Evolutionary conservation across 495 filamentous ascomycete genomes (phyloP), one percentile per base, ranked within the genome.

Genomic region (Penicillium pulvis): DNA sequence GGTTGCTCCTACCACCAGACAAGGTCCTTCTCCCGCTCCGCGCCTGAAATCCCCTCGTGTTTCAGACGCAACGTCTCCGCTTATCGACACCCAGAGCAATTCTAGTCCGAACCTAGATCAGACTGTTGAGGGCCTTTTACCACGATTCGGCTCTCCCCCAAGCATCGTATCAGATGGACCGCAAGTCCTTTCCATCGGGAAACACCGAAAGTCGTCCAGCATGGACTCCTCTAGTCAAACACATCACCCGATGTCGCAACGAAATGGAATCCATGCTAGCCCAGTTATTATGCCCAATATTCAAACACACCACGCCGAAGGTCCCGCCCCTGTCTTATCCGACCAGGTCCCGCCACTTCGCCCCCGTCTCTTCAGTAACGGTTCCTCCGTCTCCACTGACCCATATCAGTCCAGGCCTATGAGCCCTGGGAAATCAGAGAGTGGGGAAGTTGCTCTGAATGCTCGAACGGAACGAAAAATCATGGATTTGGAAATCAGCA

Each of bases 401-500:
- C 66, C 67, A 19, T 64, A 67, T 9, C 58, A 56, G 12, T 67
- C 70, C 9, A 71, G 67, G 23, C 67, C 74, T 26, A 70, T 77
- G 44, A 83, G 79, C 48, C 80, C 80, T 6, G 71, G 73, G 0
- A 81, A 78, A 43, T 66, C 72, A 4, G 72, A 79, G 41, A 59
- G 59, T 51, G 90, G 92, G 39, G 74, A 87, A 3, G 28, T 39
- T 9, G 91, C 92, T 2, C 81, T 89, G 24, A 55, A 90, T 71
- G 94, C 94, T 7, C 85, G 94, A 16, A 86, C 90, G 7, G 94
- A 97, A 72, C 86, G 94, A 55, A 98, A 97, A 72, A 93, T 99
- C 30, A 78, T 98, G 62, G 94, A 99, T 70, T 78, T 99, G n/a
- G 90, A 99, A 67, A 99, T 99, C 58, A 96, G 90, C 59, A 99